phyloP scores from a whole-genome alignment of 495 filamentous ascomycete genomes.

The Chaetomium fimeti region DNA sequence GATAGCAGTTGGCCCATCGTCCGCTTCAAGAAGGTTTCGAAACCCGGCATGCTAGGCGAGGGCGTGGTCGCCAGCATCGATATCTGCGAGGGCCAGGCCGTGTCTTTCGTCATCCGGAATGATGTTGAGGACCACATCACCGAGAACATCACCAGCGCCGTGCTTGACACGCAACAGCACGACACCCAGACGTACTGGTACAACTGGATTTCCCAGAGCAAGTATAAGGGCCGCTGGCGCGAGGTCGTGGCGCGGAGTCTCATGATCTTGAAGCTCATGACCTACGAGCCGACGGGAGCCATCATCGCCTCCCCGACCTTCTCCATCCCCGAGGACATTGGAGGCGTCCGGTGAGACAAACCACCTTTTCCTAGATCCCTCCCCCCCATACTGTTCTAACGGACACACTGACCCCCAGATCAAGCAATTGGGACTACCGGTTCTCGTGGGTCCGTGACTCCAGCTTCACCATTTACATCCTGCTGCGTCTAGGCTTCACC shows the following conservation, averaged over 20 bases:
- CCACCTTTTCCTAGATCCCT: background rate
- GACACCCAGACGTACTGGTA: slow-evolving; percentile 67
- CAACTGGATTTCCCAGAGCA: slow-evolving; percentile 66
- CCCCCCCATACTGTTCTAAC: background rate
- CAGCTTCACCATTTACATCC: slow-evolving; percentile 72
- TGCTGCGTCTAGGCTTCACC: slow-evolving; percentile 71
- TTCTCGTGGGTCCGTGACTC: slow-evolving; percentile 74
- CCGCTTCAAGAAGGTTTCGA: slow-evolving; percentile 52
- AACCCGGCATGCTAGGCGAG: slow-evolving; percentile 53
- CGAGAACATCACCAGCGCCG: slow-evolving; percentile 49
- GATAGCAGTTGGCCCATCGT: slow-evolving; percentile 46
- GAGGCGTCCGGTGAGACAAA: slow-evolving; percentile 51
- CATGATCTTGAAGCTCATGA: slow-evolving; percentile 69
- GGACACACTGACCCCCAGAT: background rate
- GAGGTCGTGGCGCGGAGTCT: slow-evolving; percentile 66
- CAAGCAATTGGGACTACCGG: slow-evolving; percentile 74
- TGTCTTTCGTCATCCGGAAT: slow-evolving; percentile 65
- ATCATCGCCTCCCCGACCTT: slow-evolving; percentile 55
- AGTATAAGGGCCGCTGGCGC: slow-evolving; percentile 67
- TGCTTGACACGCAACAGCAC: slow-evolving; percentile 59
- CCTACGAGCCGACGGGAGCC: slow-evolving; percentile 57
- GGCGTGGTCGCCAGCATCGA: slow-evolving; percentile 59
- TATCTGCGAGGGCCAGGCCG: slow-evolving; percentile 61
- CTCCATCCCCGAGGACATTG: slow-evolving; percentile 70
- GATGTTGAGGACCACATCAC: slow-evolving; percentile 53